Base-by-base conservation (phyloP, 305 asterid species). In the Fraxinus nigra region DNA sequence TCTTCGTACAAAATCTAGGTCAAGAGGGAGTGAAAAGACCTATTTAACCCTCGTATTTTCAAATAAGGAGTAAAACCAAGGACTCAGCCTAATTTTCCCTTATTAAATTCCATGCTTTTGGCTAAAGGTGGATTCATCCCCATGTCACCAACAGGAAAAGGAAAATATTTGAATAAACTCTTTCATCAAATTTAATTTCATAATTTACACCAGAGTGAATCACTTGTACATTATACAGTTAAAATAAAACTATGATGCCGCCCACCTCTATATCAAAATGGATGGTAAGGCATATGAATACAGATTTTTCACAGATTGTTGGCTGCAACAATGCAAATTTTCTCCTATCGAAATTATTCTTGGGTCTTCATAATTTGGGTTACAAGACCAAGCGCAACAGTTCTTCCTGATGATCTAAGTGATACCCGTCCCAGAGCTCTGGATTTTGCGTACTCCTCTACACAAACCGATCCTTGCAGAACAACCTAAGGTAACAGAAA, bases 401-500 rank as follows among this genome's bases (percentile, higher is more conserved):
- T 92, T 86, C 95, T 92, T 82, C 99, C 99, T 28, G 87, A 88
- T 77, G 97, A 86, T 91, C 98, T 88, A 6, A 97, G 94, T 59
- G 92, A 97, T 28, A 89, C 98, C 87, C 96, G 89, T 79, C 99
- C 99, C 73, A 97, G 85, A 82, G 91, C 92, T 91, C 90, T 91
- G 84, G 91, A 89, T 16, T 67, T 90, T n/a, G 86, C 83, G 76
- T 91, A 93, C 87, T 90, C 98, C 81, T 93, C 95, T 34, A 92
- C 95, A 16, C 99, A 93, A n/a, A 97, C 92, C 18, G 87, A 79
- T 69, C 85, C 97, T 65, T 92, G 87, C 83, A 97, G 86, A 83
- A 81, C 89, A 85, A 92, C 98, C 99, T 95, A 85, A 78, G 18
- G 75, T 14, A 69, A 37, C 38, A 28, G 0, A 24, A 51, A 35